Conservation (phyloP, 208 protist genomes). For the Tritrichomonas musculus region DNA sequence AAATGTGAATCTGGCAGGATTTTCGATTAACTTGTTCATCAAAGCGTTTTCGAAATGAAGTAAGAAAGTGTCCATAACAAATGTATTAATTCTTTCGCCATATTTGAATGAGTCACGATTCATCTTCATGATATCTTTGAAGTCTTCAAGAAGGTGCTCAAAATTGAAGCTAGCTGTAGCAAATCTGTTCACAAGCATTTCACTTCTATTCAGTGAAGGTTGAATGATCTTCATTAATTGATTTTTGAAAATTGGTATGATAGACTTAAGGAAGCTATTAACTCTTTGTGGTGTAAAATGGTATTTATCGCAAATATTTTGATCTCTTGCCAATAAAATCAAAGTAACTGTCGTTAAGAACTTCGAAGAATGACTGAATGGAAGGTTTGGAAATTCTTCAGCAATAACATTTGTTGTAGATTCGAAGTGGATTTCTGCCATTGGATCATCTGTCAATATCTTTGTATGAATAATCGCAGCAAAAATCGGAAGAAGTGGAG, state of each 20-base stretch:
- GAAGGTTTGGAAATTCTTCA: neutral
- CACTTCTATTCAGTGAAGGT: neutral
- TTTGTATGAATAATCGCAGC: neutral
- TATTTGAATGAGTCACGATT: neutral
- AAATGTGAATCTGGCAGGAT: neutral
- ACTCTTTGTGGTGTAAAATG: neutral
- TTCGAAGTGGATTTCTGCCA: neutral
- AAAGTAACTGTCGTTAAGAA: neutral
- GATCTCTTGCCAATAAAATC: neutral
- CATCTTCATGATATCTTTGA: neutral
- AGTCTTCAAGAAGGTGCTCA: neutral
- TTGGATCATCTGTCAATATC: neutral
- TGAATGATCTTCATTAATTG: neutral
- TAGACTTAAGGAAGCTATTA: neutral
- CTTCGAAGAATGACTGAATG: neutral
- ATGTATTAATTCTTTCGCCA: neutral
- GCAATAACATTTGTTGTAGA: neutral
- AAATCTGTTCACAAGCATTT: neutral
- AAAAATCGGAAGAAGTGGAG: neutral
- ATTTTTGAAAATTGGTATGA: neutral
- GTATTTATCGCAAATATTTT: neutral
- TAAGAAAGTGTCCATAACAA: neutral
- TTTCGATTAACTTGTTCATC: neutral
- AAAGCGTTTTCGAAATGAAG: neutral
- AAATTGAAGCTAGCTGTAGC: neutral